Conservation (phyloP, 1,284 basidiomycete genomes). For the Xerocomus minutiporus region DNA sequence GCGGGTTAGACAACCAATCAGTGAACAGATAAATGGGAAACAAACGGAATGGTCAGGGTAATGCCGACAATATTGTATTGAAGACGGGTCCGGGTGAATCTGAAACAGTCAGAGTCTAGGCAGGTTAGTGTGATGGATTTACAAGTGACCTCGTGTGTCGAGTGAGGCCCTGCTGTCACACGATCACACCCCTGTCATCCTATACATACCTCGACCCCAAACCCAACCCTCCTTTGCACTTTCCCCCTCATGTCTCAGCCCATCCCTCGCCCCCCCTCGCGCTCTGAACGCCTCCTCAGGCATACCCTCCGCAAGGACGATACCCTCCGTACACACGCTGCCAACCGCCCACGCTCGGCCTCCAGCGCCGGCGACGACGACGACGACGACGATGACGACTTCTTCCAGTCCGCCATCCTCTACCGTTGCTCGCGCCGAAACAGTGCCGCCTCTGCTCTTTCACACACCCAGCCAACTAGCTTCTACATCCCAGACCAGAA, state of each 20-base stretch:
- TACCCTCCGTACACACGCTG: slow-evolving; percentile 20
- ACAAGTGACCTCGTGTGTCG: slow-evolving; percentile 21
- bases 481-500: slow-evolving; percentile 26
- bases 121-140: background rate
- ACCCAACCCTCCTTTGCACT: background rate
- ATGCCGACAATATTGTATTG: too few species aligned
- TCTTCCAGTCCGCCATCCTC: slow-evolving; percentile 30
- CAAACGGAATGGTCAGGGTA: background rate
- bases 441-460: slow-evolving; percentile 18
- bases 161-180: slow-evolving; percentile 26
- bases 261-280: slow-evolving; percentile 29
- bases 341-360: slow-evolving; percentile 25
- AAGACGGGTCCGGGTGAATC: background rate
- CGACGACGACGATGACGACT: slow-evolving; percentile 24
- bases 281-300: slow-evolving; percentile 54
- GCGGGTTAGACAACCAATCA: background rate
- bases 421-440: slow-evolving; percentile 17
- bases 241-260: slow-evolving; percentile 11
- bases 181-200: slow-evolving; percentile 28
- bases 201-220: slow-evolving; percentile 22
- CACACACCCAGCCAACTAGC: slow-evolving; percentile 7
- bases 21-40: too few species aligned
- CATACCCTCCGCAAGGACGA: slow-evolving; percentile 54
- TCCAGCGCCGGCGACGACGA: slow-evolving; percentile 33
- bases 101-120: background rate